Base-by-base conservation (phyloP, 305 asterid genomes). In the Fraxinus greggii region DNA sequence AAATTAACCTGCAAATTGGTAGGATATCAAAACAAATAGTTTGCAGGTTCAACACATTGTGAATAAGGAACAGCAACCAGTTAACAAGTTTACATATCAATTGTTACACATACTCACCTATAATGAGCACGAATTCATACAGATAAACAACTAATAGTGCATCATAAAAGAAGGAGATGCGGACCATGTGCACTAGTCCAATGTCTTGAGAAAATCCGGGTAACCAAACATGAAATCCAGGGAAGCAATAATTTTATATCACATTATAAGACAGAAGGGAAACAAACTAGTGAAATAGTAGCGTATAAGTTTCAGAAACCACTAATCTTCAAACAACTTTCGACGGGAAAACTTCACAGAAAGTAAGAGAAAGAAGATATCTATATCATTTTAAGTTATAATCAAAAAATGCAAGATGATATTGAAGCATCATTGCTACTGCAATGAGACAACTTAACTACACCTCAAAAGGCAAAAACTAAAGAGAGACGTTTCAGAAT, bases 1-100 rank as follows among this genome's bases (percentile, higher is more conserved):
- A 96, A 94, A 82, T 94, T 93, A 28, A 96, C 98, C 99, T 96
- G 85, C 79, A 85, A 76, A 86, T 78, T 36, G 78, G 82, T 74
- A 83, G 83, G 80, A 67, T 36, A 85, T 69, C 70, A 86, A 78
- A 80, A 81, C 8, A 79, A 61, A 48, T 80, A 42, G 81, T 32
- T 72, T 33, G 45, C 36, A 31, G 26, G n/a, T 73, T 80, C 21
- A 33, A 35, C 4, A 77, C 81, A 29, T 13, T 70, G 56, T 26
- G 23, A 65, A 13, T 13, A 36, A 33, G 76, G 42, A 29, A 70
- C 72, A 79, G 72, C 56, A 79, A 33, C 9, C 36, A 59, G 48
- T 35, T 35, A 65, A 5, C 13, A 31, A 24, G 29, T 23, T 40
- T 35, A 61, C 51, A 70, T 77, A 75, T 67, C 59, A 36, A 51